These are phyloP conservation scores for Populus ilicifolia DNA, from an alignment of 345 rosid species.

Conservation along the genomic window DNA sequence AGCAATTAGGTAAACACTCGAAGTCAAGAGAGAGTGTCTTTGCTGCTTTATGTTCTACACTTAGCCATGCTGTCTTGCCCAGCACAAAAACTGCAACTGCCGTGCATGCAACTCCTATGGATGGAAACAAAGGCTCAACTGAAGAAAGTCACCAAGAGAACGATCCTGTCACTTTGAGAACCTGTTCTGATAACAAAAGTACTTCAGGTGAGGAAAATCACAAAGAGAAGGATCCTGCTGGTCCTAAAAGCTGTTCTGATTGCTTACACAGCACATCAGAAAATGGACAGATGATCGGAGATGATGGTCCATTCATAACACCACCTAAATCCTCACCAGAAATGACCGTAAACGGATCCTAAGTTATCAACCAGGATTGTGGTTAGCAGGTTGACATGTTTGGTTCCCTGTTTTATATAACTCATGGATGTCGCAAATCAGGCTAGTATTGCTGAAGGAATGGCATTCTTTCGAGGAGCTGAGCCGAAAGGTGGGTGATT, in stretches of 20 bases:
- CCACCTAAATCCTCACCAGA: constrained; percentile 76
- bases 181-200: constrained; percentile 24
- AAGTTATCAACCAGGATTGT: constrained; percentile 18
- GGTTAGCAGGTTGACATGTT: constrained; percentile 9
- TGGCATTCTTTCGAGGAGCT: not conserved
- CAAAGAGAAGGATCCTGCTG: constrained; percentile 45
- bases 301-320: constrained; percentile 58
- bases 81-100: constrained; percentile 48
- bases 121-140: constrained; percentile 34
- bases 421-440: constrained; percentile 15
- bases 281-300: constrained; percentile 52
- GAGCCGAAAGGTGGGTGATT: constrained; percentile 5
- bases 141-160: constrained; percentile 31
- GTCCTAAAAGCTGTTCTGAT: constrained; percentile 52
- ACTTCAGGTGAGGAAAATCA: constrained; percentile 49
- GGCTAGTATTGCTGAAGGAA: constrained; percentile 16
- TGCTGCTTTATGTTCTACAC: constrained; percentile 77
- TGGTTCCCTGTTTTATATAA: constrained; percentile 17
- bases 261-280: constrained; percentile 44
- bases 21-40: constrained; percentile 63
- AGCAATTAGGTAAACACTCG: constrained; percentile 48
- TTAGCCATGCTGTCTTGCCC: constrained; percentile 79
- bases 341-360: constrained; percentile 94
- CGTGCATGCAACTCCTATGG: constrained; percentile 24
- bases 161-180: constrained; percentile 36